phyloP scores from a whole-genome alignment of 208 protist species.

The Trichomonas vaginalis region DNA sequence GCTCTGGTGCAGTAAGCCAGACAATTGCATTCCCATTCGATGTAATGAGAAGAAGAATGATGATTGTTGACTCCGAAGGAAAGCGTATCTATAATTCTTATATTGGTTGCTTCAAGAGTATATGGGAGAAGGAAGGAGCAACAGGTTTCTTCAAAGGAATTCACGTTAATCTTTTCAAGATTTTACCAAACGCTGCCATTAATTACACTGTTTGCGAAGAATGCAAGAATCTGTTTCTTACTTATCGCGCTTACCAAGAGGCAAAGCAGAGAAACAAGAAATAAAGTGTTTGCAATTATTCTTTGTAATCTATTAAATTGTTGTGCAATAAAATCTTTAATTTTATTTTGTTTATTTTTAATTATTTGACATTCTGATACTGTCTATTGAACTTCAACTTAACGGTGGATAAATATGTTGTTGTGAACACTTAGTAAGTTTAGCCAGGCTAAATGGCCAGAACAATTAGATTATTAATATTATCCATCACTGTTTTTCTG shows the following conservation, averaged over 20 bases:
- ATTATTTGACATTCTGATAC: too few species aligned
- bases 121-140: not conserved
- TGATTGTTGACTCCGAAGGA: not conserved
- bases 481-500: too few species aligned
- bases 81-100: not conserved
- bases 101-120: not conserved
- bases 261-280: not conserved
- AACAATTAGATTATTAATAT: too few species aligned
- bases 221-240: not conserved
- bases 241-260: not conserved
- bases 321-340: not conserved
- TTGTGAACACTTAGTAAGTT: too few species aligned
- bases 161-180: not conserved
- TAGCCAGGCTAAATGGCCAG: too few species aligned
- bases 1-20: not conserved
- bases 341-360: too few species aligned
- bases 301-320: not conserved
- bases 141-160: not conserved
- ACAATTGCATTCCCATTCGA: constrained; percentile 13
- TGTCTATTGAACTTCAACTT: too few species aligned
- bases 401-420: too few species aligned
- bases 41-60: not conserved
- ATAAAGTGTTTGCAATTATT: not conserved
- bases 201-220: not conserved
- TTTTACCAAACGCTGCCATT: constrained; percentile 10